phyloP scores from a whole-genome alignment of 148 eudicot genomes.

The Nyssa sinensis region DNA sequence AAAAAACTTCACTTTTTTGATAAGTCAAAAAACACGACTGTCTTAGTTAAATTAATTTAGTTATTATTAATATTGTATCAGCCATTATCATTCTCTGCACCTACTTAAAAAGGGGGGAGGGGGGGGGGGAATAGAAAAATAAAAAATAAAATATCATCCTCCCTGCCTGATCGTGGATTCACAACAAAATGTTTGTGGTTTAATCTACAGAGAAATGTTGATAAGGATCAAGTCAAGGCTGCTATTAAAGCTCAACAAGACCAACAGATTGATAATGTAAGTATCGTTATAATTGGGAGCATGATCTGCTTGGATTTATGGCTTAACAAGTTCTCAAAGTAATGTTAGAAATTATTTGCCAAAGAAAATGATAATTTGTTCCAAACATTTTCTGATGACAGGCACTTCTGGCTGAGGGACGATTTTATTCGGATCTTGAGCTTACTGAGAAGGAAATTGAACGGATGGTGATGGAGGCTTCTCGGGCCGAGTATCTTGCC shows the following conservation, averaged over 20 bases:
- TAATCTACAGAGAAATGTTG: slow-evolving; percentile 64
- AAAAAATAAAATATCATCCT: too few relatives aligned
- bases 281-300: slow-evolving; percentile 9
- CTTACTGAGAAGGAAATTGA: slow-evolving; percentile 99
- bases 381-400: slow-evolving; percentile 21
- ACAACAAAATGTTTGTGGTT: slow-evolving; percentile 2
- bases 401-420: slow-evolving; percentile 96
- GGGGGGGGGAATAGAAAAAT: too few relatives aligned
- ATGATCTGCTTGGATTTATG: background rate
- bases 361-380: background rate
- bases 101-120: too few relatives aligned
- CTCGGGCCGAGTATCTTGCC: slow-evolving; percentile 82
- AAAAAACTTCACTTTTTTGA: too few relatives aligned
- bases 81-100: too few relatives aligned
- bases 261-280: slow-evolving; percentile 90
- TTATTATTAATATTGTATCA: too few relatives aligned
- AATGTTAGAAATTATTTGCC: background rate
- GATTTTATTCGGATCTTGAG: slow-evolving; percentile 94
- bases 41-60: too few relatives aligned
- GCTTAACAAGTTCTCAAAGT: background rate
- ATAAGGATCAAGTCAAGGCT: slow-evolving; percentile 92
- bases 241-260: slow-evolving; percentile 99
- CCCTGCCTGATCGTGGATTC: background rate
- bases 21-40: too few relatives aligned
- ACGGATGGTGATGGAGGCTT: slow-evolving; percentile 97